These are phyloP conservation scores for Backusella morwellensis DNA, from an alignment of 192 early-diverging fungal species.

Conservation along the genomic window DNA sequence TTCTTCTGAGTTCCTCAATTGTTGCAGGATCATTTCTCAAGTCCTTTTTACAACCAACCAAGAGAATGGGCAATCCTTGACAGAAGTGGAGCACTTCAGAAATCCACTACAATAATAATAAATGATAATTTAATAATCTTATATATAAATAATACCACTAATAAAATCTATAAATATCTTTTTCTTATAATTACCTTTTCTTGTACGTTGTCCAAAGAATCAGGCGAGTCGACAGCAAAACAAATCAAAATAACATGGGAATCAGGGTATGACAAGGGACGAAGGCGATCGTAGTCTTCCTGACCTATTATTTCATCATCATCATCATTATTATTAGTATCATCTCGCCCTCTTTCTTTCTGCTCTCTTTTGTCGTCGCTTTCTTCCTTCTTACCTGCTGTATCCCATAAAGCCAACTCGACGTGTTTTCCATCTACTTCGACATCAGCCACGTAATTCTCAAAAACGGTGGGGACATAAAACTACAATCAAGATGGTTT, in stretches of 20 bases:
- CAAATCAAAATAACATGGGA: constrained; percentile 92
- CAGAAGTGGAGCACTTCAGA: constrained; percentile 88
- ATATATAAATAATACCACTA: not conserved
- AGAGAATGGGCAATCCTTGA: constrained; percentile 75
- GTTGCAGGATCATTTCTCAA: constrained; percentile 77
- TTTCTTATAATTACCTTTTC: constrained; percentile 46
- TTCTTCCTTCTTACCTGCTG: constrained; percentile 51
- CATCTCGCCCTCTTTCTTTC: not conserved
- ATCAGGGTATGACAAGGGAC: constrained; percentile 89
- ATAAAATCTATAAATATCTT: not conserved
- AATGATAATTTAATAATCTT: not conserved
- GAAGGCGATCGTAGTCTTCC: constrained; percentile 95
- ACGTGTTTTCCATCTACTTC: constrained; percentile 82
- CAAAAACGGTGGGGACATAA: constrained; percentile 93
- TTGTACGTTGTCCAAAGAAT: constrained; percentile 80
- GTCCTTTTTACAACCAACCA: constrained; percentile 90
- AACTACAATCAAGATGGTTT: constrained; percentile 27
- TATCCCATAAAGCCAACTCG: constrained; percentile 95
- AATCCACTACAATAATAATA: constrained; percentile 65
- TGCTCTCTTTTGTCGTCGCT: too few relatives aligned
- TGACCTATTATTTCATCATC: constrained; percentile 54
- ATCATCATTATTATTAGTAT: not conserved
- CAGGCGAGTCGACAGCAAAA: constrained; percentile 83
- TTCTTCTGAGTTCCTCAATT: constrained; percentile 75
- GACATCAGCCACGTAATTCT: constrained; percentile 90